phyloP scores from a whole-genome alignment of 2,329 filamentous ascomycete species.

The Fragosphaeria purpurea region DNA sequence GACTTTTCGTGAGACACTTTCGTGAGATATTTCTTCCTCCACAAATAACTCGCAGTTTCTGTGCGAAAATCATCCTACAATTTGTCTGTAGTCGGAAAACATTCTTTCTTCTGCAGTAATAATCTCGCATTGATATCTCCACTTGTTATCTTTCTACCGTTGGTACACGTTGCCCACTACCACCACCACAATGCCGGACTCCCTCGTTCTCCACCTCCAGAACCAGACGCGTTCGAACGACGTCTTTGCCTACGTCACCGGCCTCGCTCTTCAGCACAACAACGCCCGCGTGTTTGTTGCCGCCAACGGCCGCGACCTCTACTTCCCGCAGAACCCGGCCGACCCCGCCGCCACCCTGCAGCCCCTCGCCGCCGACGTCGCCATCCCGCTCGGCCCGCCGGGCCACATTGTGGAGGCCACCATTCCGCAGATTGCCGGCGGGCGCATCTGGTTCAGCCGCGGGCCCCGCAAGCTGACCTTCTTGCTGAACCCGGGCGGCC shows the following conservation, averaged over 20 bases:
- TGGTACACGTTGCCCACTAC: too few relatives aligned
- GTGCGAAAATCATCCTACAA: too few relatives aligned
- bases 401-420: constrained; percentile 43
- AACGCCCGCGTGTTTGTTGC: constrained; percentile 27
- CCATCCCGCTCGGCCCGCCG: constrained; percentile 47
- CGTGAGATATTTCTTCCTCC: too few relatives aligned
- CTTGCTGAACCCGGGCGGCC: constrained; percentile 43
- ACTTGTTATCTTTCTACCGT: too few relatives aligned
- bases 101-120: too few relatives aligned
- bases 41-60: too few relatives aligned
- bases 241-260: constrained; percentile 57
- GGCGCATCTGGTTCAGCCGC: constrained; percentile 53
- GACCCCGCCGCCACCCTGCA: constrained; percentile 27
- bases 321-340: constrained; percentile 48
- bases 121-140: too few relatives aligned
- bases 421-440: constrained; percentile 55
- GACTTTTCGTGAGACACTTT: too few relatives aligned
- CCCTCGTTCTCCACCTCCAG: constrained; percentile 43
- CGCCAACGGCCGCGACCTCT: constrained; percentile 39
- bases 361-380: constrained; percentile 44
- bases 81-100: too few relatives aligned
- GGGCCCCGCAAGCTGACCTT: constrained; percentile 46
- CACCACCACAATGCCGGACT: constrained; percentile 25
- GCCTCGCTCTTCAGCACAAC: constrained; percentile 41
- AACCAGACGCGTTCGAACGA: constrained; percentile 44